Evolutionary conservation across 129 eudicot species (phyloP).

Genomic region (Tagetes patula): DNA sequence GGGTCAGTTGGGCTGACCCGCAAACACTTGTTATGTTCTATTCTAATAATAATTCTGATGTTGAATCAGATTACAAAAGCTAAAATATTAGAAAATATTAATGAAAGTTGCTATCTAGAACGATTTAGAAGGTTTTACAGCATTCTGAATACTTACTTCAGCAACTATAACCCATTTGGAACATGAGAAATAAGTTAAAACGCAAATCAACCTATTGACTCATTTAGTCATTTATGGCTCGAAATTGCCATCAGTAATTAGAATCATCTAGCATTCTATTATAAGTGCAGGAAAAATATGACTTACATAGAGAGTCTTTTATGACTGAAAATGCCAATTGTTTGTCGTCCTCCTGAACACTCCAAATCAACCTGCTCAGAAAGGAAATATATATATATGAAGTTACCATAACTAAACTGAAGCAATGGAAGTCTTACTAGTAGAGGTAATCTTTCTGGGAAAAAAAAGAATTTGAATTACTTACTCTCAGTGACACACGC

Average conservation of each 20-base stretch:
- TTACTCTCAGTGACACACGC: slow-evolving; percentile 86
- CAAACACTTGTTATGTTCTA: neutral
- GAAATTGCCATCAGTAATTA: neutral
- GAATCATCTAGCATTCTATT: neutral
- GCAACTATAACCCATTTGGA: neutral
- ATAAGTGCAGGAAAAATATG: neutral
- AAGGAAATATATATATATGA: neutral
- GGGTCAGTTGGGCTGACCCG: neutral
- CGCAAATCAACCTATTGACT: neutral
- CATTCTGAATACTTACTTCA: neutral
- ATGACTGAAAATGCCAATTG: slow-evolving; percentile 85
- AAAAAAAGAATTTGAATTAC: neutral
- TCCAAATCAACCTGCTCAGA: slow-evolving; percentile 89
- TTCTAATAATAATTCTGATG: neutral
- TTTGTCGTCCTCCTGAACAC: slow-evolving; percentile 64
- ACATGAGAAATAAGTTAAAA: neutral
- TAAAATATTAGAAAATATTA: neutral
- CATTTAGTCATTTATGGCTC: neutral
- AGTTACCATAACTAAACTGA: slow-evolving; percentile 13
- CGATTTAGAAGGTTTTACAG: neutral
- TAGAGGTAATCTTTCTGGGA: neutral
- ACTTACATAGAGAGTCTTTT: slow-evolving; percentile 73
- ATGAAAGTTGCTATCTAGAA: neutral
- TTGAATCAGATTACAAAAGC: neutral
- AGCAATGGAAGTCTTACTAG: neutral